Evolutionary conservation across 352 stramenopile species (phyloP).

Genomic region (Halophytophthora batemanensis): DNA sequence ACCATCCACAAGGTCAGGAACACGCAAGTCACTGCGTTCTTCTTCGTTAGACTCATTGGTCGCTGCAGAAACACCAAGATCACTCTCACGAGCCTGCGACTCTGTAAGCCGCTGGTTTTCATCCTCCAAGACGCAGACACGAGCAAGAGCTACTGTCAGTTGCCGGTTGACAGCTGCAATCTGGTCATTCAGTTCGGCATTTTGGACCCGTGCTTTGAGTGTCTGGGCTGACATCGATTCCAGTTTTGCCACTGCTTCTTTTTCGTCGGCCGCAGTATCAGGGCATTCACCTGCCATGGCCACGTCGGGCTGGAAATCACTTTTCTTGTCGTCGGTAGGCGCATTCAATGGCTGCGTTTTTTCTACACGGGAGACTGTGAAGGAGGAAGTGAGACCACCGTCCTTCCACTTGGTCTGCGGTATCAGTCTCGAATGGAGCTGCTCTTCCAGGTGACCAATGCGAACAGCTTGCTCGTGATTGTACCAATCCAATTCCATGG

Average conservation of each 20-base stretch:
- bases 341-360: no score
- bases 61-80: not conserved
- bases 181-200: constrained; percentile 13
- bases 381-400: no score
- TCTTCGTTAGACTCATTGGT: not conserved
- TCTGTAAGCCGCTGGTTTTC: constrained; percentile 14
- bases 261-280: not conserved
- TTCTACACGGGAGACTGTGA: no score
- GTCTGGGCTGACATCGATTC: constrained; percentile 7
- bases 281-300: not conserved
- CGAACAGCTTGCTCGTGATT: no score
- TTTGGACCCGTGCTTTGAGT: constrained; percentile 9
- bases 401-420: no score
- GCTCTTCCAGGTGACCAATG: no score
- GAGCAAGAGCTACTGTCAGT: constrained; percentile 4
- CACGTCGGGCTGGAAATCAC: constrained; percentile 1
- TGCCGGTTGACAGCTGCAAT: constrained; percentile 16
- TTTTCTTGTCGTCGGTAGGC: not conserved
- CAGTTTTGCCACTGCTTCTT: constrained; percentile 7
- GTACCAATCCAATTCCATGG: no score
- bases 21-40: not conserved
- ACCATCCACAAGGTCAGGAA: no score
- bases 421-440: no score
- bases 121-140: constrained; percentile 6
- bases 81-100: no score